Evolutionary conservation across 2,329 filamentous ascomycete species (phyloP), one percentile per base, ranked within the genome.

Genomic region (Fusarium beomiforme): DNA sequence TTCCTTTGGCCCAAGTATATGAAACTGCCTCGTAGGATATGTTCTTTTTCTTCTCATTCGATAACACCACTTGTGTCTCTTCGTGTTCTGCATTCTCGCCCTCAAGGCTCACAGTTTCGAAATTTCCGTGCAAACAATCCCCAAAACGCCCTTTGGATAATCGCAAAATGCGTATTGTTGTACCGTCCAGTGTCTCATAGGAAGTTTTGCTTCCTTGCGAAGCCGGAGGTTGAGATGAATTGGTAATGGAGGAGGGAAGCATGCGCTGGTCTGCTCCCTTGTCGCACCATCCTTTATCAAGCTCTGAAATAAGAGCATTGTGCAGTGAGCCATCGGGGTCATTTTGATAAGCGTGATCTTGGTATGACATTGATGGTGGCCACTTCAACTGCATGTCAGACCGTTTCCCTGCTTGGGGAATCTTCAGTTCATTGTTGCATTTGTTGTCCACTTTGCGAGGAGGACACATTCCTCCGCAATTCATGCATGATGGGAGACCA

Each of bases 41-140:
- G 8, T 3, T 12, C 23, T 17, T 26, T 2, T 19, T 10, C 4
- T 1, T 3, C 4, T 3, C 3, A 0, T 47, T 14, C 6, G n/a
- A 4, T 3, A 9, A 1, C 7, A n/a, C 13, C 2, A 13, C 21
- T 14, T 23, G 11, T 23, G 41, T 1, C 26, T 14, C n/a, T 9
- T 17, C 13, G 9, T 13, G 2, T 8, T 24, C 12, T 4, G 3
- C 5, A 8, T 37, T 19, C 3, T 19, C 16, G 14, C 1, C 8
- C 6, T 17, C 8, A 0, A 62, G 23, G 11, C 46, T 17, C 1
- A 60, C 7, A 1, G 29, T 29, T 8, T 62, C 55, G 3, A 62
- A 46, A 3, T 23, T 17, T 13, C 55, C 59, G 2, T 24, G 55
- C 4, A 62, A 3, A 31, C 23, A 26, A 6, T 19, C 19, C 4